Conservation (phyloP, 2,329 filamentous ascomycete species). For the Chlorencoelia australis region DNA sequence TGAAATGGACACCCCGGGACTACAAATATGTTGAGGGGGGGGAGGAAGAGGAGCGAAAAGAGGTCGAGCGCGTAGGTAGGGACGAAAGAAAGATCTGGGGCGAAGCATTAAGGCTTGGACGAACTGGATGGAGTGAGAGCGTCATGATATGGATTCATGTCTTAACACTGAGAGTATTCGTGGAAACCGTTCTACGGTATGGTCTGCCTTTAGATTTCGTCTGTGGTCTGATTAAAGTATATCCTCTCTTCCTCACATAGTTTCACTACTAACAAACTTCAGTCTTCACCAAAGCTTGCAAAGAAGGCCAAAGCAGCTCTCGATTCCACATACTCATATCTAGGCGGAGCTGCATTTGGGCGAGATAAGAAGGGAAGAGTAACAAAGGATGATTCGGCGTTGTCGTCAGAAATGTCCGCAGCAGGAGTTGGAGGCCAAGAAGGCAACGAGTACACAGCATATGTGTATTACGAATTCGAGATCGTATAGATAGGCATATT, state of each 20-base stretch:
- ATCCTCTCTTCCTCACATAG: neutral
- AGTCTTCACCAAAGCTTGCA: constrained; percentile 75
- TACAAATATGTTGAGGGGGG: constrained; percentile 90
- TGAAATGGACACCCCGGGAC: constrained; percentile 89
- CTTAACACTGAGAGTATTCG: constrained; percentile 82
- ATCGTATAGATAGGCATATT: constrained; percentile 43
- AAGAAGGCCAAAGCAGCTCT: constrained; percentile 73
- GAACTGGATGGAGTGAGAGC: constrained; percentile 91
- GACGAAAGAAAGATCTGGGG: constrained; percentile 91
- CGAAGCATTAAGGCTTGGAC: constrained; percentile 74
- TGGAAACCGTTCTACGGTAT: constrained; percentile 95
- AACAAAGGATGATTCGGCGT: constrained; percentile 74
- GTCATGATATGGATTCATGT: constrained; percentile 97
- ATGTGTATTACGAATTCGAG: constrained; percentile 94
- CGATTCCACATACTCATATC: constrained; percentile 78
- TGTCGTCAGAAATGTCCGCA: constrained; percentile 75
- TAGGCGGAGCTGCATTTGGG: constrained; percentile 89
- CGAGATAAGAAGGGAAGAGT: constrained; percentile 88
- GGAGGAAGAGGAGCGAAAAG: constrained; percentile 77
- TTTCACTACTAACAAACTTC: constrained; percentile 14
- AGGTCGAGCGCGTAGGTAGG: constrained; percentile 69
- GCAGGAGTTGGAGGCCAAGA: constrained; percentile 59
- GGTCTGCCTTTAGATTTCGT: constrained; percentile 86
- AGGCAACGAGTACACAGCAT: constrained; percentile 81
- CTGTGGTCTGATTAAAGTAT: constrained; percentile 73